These are phyloP conservation scores for Penicillium hesseltinei DNA, from an alignment of 2,329 filamentous ascomycete genomes.

Conservation along the genomic window DNA sequence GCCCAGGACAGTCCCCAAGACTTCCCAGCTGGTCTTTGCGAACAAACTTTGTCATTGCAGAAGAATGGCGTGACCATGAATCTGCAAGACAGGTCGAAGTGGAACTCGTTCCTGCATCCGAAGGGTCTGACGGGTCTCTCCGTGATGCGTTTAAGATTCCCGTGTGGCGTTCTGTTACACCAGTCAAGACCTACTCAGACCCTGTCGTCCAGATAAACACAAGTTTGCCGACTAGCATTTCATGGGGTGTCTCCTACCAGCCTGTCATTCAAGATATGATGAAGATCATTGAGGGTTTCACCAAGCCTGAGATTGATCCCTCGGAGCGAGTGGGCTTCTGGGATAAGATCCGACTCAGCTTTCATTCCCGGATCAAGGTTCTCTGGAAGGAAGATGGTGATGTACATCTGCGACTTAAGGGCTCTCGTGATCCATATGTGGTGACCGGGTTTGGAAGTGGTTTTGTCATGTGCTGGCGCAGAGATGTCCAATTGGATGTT, in stretches of 20 bases:
- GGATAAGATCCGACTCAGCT: slow-evolving; percentile 94
- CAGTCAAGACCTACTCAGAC: slow-evolving; percentile 95
- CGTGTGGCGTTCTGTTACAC: slow-evolving; percentile 84
- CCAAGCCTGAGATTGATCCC: slow-evolving; percentile 88
- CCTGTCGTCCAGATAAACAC: slow-evolving; percentile 92
- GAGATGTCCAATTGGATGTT: slow-evolving; percentile 84
- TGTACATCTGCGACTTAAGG: slow-evolving; percentile 87
- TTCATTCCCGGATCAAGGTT: slow-evolving; percentile 85
- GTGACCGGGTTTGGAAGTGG: slow-evolving; percentile 91
- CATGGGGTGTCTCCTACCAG: slow-evolving; percentile 96
- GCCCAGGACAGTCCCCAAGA: slow-evolving; percentile 73
- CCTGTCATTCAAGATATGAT: slow-evolving; percentile 99
- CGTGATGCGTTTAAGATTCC: slow-evolving; percentile 74
- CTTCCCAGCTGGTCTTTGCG: slow-evolving; percentile 78
- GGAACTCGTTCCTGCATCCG: slow-evolving; percentile 74
- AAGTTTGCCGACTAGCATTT: slow-evolving; percentile 84
- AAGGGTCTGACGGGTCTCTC: slow-evolving; percentile 53
- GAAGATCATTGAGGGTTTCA: slow-evolving; percentile 98
- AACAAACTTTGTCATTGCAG: slow-evolving; percentile 91
- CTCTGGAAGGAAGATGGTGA: slow-evolving; percentile 95
- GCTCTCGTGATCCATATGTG: slow-evolving; percentile 84
- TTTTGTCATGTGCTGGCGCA: slow-evolving; percentile 98
- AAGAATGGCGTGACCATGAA: slow-evolving; percentile 80
- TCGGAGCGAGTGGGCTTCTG: slow-evolving; percentile 96
- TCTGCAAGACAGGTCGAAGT: slow-evolving; percentile 79